Base-by-base conservation (phyloP, 1,284 basidiomycete genomes). In the Ceratobasidium sp. region DNA sequence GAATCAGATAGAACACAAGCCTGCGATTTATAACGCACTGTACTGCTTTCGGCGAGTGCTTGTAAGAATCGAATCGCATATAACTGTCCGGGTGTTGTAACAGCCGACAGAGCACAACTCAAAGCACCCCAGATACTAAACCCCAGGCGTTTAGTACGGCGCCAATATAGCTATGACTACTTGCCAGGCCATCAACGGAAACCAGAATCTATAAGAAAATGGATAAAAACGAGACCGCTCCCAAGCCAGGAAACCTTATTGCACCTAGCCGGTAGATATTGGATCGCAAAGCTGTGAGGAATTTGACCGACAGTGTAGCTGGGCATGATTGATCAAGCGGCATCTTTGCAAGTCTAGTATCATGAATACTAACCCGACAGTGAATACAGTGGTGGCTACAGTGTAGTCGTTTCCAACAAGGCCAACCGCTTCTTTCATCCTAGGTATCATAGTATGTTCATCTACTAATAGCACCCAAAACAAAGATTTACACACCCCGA, bases 11-110 rank as follows among this genome's bases (percentile, higher is more conserved):
- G 33, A 33, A 33, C 33, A 33, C 33, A 33, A 33, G 33, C 33
- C 33, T 33, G 33, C 33, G 33, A 33, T 33, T 33, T 33, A 33
- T 33, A 33, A 67, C 73, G 12, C n/a, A 76, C 73, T 15, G 73
- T 76, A 58, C 73, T 76, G n/a, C 73, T 76, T 26, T 76, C 73
- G 12, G 73, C 73, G 6, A 76, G 40, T 5, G 73, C 73, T 40
- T 76, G 73, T 5, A 76, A 28, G 51, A 76, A 76, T 15, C 73
- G 61, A 33, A 76, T 56, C 3, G 73, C 63, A 26, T 76, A 76
- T 9, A 76, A 18, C 26, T 76, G 73, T 12, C 73, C 73, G 10
- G 73, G 73, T 15, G 73, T 66, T 28, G 66, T 67, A 28, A 76
- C 63, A 20, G 73, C 63, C 18, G 73, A 76, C 3, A 76, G 63